A percentile compares a stretch with the other conserved stretches of the same genome.
Evolutionary conservation across 148 eudicot genomes (phyloP).

Genomic region (Cornus kousa): DNA sequence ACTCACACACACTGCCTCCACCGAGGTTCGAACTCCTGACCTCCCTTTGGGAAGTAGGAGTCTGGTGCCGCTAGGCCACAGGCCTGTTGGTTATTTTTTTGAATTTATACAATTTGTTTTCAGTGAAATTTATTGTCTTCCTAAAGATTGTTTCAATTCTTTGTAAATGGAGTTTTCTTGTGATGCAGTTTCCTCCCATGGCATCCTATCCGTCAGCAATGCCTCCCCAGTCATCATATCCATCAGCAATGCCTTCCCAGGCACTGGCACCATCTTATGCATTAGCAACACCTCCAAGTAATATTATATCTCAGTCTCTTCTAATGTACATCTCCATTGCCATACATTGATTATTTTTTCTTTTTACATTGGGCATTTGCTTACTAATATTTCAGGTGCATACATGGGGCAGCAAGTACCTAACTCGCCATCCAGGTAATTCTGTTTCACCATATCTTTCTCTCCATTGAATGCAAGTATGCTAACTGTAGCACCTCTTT

Average conservation of each 20-base stretch:
- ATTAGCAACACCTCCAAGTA: constrained; percentile 45
- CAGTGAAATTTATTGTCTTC: not conserved
- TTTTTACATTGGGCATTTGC: constrained; percentile 9
- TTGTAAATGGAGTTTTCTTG: constrained; percentile 9
- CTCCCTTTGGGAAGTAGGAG: too few relatives aligned
- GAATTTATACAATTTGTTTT: not conserved
- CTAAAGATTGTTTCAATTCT: not conserved
- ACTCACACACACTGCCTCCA: too few relatives aligned
- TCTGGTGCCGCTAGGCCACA: too few relatives aligned
- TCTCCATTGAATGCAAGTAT: not conserved
- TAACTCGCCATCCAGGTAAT: constrained; percentile 59
- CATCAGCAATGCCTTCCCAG: constrained; percentile 40
- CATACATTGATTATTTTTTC: not conserved
- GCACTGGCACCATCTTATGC: constrained; percentile 39
- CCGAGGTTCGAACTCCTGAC: too few relatives aligned
- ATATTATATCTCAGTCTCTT: not conserved
- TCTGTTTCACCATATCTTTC: not conserved
- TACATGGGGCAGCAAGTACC: constrained; percentile 58
- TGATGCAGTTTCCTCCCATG: constrained; percentile 65
- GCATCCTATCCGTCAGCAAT: constrained; percentile 27
- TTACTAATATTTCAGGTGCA: constrained; percentile 45
- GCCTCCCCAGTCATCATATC: constrained; percentile 54
- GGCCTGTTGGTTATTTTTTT: not conserved
- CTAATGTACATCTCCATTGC: not conserved
- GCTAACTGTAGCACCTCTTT: not conserved